phyloP scores from a whole-genome alignment of 2,329 filamentous ascomycete genomes.

The Fusarium multiceps region DNA sequence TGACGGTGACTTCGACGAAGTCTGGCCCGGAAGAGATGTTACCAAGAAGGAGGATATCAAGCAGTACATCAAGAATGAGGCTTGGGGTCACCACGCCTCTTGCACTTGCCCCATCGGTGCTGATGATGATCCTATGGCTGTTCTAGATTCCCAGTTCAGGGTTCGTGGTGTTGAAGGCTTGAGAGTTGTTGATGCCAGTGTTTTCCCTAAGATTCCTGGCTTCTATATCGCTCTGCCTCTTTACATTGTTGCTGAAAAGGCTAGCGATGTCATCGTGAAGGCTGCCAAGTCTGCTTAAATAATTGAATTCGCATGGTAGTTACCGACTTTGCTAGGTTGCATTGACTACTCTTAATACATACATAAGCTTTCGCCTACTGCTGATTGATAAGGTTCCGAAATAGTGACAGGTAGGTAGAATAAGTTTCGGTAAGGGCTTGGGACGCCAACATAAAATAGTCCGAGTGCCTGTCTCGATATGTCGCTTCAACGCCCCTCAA shows the following conservation, averaged over 20 bases:
- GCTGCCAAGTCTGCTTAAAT: conserved; percentile 18
- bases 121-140: conserved; percentile 51
- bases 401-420: no score
- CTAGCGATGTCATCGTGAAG: conserved; percentile 52
- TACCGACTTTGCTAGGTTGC: no score
- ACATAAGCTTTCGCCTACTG: no score
- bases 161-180: conserved; percentile 66
- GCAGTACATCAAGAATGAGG: conserved; percentile 46
- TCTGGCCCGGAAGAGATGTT: conserved; percentile 53
- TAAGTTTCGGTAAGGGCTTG: no score
- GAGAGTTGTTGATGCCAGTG: conserved; percentile 70
- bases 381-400: no score
- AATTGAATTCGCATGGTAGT: not conserved
- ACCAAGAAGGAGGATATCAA: conserved; percentile 50
- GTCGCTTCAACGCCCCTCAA: no score
- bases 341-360: not conserved
- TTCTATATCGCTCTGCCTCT: conserved; percentile 36
- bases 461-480: no score
- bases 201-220: conserved; percentile 54
- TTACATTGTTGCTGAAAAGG: conserved; percentile 67
- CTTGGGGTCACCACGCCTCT: conserved; percentile 51
- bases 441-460: no score
- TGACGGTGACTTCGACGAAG: conserved; percentile 25
- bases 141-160: conserved; percentile 63
- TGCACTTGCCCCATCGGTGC: conserved; percentile 49